phyloP scores from a whole-genome alignment of 2,329 filamentous ascomycete species.

The Parastagonospora nodorum region DNA sequence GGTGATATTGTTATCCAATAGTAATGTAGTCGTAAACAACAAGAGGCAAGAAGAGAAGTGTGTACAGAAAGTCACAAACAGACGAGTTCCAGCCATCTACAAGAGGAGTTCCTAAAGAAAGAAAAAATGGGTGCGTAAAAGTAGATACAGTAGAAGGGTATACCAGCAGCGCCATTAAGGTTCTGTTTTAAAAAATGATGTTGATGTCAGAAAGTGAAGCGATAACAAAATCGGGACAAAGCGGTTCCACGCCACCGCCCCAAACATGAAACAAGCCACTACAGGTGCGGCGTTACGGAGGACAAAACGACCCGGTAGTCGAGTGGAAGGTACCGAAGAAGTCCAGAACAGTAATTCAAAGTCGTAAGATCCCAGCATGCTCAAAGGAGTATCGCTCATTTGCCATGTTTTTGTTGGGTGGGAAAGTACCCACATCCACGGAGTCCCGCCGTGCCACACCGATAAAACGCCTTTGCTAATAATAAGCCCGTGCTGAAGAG shows the following conservation, averaged over 20 bases:
- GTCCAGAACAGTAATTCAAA: slow-evolving; percentile 26
- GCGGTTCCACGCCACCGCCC: slow-evolving; percentile 4
- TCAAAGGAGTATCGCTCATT: slow-evolving; percentile 3
- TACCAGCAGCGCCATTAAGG: slow-evolving; percentile 28
- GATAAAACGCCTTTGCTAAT: slow-evolving; percentile 12
- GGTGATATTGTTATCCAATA: slow-evolving; percentile 1
- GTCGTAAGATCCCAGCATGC: slow-evolving; percentile 10
- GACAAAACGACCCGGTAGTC: not conserved
- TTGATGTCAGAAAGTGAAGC: slow-evolving; percentile 3
- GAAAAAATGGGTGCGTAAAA: slow-evolving; percentile 6
- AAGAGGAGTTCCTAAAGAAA: not conserved
- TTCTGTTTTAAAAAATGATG: slow-evolving; percentile 7
- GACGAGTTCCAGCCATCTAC: not conserved
- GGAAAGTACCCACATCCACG: not conserved
- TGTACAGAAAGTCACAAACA: slow-evolving; percentile 1
- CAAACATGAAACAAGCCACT: slow-evolving; percentile 8
- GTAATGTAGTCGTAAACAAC: slow-evolving; percentile 4
- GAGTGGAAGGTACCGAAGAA: not conserved
- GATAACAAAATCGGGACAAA: slow-evolving; percentile 2
- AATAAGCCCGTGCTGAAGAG: slow-evolving; percentile 1
- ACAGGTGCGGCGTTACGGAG: not conserved
- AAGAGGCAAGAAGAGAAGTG: slow-evolving; percentile 6
- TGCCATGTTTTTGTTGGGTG: not conserved
- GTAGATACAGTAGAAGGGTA: slow-evolving; percentile 45
- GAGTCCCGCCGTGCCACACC: not conserved